Conservation (phyloP, 257 asterid species). For the Anisodus acutangulus region DNA sequence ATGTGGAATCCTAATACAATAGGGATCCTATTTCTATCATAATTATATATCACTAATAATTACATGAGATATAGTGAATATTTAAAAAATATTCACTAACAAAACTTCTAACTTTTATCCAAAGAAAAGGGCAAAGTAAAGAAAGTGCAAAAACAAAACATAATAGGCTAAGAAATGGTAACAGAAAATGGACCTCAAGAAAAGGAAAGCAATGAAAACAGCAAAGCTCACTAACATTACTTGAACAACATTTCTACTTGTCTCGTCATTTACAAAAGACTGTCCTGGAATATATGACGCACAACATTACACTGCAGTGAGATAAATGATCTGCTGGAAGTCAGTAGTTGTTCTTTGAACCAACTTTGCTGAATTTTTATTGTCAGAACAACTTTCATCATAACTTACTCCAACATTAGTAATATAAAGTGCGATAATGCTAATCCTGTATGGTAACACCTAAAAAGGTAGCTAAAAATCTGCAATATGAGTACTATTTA, state of each 20-base stretch:
- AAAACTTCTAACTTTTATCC: background rate
- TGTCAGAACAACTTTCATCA: constrained; percentile 5
- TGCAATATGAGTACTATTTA: background rate
- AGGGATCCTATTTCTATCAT: no score
- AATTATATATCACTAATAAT: no score
- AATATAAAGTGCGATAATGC: background rate
- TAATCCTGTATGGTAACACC: background rate
- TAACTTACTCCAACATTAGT: background rate
- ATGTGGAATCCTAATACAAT: no score
- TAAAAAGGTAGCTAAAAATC: constrained; percentile 1
- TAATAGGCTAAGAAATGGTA: background rate
- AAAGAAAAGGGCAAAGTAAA: background rate
- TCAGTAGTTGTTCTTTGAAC: background rate
- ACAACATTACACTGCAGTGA: background rate
- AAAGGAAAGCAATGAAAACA: background rate
- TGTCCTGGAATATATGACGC: background rate
- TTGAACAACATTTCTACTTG: background rate
- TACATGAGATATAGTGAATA: no score
- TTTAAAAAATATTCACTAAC: no score
- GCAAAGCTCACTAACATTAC: background rate
- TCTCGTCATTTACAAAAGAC: background rate
- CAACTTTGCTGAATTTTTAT: constrained; percentile 13
- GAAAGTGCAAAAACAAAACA: background rate
- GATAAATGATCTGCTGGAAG: background rate
- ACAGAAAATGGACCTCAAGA: background rate